Evolutionary conservation across 2,329 filamentous ascomycete species (phyloP).

Genomic region (Claviceps fusiformis): DNA sequence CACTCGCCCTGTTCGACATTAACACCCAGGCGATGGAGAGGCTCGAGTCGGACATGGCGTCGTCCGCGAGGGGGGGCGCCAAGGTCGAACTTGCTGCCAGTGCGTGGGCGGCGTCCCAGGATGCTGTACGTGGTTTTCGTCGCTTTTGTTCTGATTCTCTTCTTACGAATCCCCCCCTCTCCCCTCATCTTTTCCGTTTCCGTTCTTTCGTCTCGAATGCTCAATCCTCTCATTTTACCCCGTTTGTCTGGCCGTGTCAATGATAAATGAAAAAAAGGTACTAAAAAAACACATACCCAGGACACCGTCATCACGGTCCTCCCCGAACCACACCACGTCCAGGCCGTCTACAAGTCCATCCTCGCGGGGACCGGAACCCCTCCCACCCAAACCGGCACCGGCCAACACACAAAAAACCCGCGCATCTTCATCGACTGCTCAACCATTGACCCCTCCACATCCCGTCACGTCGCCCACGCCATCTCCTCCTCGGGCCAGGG

Average conservation of each 20-base stretch:
- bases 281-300: conserved; percentile 33
- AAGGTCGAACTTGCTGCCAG: conserved; percentile 29
- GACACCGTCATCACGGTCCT: conserved; percentile 79
- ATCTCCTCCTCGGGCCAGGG: conserved; percentile 53
- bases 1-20: conserved; percentile 42
- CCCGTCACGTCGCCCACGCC: conserved; percentile 58
- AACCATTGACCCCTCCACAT: conserved; percentile 85
- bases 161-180: not conserved
- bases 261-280: too few species aligned
- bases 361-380: conserved; percentile 34
- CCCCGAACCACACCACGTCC: conserved; percentile 79
- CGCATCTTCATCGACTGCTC: conserved; percentile 91
- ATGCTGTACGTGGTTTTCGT: conserved; percentile 44
- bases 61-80: conserved; percentile 30
- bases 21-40: conserved; percentile 34
- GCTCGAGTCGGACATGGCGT: conserved; percentile 35
- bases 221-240: not conserved
- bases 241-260: too few species aligned
- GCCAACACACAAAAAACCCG: too few species aligned
- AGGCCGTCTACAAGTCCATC: conserved; percentile 67
- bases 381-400: conserved; percentile 14
- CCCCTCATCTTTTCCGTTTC: not conserved
- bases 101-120: conserved; percentile 33
- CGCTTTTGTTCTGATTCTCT: too few species aligned
- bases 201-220: not conserved